phyloP scores from a whole-genome alignment of 2,329 filamentous ascomycete species.

The Cladosporium colombiae region DNA sequence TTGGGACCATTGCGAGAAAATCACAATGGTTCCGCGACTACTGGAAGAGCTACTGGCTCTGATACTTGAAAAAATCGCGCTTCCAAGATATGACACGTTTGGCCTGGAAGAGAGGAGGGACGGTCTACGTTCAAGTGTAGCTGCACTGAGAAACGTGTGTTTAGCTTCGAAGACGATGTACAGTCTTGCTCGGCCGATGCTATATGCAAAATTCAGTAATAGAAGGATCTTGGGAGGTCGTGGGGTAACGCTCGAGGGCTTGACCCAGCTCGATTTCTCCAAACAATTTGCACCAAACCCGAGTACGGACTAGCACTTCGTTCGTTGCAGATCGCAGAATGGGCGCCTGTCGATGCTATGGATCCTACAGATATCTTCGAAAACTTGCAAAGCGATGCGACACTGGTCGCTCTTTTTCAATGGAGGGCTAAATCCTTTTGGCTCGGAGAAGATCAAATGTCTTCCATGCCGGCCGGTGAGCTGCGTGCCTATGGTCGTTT shows the following conservation, averaged over 20 bases:
- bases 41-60: slow-evolving; percentile 7
- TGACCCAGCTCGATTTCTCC: not conserved
- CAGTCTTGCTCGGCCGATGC: slow-evolving; percentile 3
- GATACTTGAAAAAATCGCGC: slow-evolving; percentile 2
- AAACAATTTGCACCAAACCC: not conserved
- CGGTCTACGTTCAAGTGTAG: not conserved
- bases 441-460: not conserved
- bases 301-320: not conserved
- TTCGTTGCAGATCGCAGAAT: not conserved
- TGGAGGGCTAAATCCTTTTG: slow-evolving; percentile 11
- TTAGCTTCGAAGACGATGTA: not conserved
- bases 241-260: not conserved
- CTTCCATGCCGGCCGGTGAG: too few species aligned
- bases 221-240: not conserved
- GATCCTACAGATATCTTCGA: not conserved
- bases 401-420: not conserved
- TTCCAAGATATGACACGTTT: not conserved
- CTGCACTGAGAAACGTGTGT: not conserved
- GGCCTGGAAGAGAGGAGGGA: not conserved
- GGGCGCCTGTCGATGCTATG: not conserved
- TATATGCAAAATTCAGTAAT: not conserved
- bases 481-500: too few species aligned
- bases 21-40: not conserved
- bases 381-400: not conserved
- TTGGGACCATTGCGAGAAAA: too few species aligned